Conservation (phyloP, 805 yeast species). For the Scheffersomyces amazonensis region DNA sequence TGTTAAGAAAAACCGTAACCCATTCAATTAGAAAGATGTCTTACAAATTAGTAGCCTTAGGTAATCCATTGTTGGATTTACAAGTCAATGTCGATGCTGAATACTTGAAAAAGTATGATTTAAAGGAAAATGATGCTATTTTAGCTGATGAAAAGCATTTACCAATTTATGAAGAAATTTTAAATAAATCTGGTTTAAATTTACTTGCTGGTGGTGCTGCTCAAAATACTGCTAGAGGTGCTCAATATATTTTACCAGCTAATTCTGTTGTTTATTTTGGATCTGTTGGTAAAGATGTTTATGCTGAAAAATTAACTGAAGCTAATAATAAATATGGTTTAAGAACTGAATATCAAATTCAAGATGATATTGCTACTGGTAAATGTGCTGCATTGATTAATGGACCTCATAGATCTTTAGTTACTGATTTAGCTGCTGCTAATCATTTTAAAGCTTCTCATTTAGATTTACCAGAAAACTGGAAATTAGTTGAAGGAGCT, state of each 20-base stretch:
- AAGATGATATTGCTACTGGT: constrained; percentile 79
- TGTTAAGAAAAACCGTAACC: constrained; percentile 1
- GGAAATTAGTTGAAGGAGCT: constrained; percentile 81
- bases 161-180: constrained; percentile 81
- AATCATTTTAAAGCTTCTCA: constrained; percentile 92
- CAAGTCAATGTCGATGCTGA: constrained; percentile 71
- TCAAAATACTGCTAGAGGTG: constrained; percentile 98
- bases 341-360: constrained; percentile 79
- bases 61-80: constrained; percentile 88
- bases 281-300: constrained; percentile 90
- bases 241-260: constrained; percentile 83
- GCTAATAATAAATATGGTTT: constrained; percentile 92
- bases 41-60: constrained; percentile 75
- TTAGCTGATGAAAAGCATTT: constrained; percentile 78
- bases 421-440: constrained; percentile 96
- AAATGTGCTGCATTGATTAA: constrained; percentile 96
- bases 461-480: constrained; percentile 83
- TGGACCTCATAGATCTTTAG: constrained; percentile 87
- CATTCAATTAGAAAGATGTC: constrained; percentile 40
- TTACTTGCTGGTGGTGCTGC: constrained; percentile 99
- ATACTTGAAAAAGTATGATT: constrained; percentile 73
- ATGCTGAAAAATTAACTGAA: constrained; percentile 71
- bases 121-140: constrained; percentile 93
- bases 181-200: constrained; percentile 57
- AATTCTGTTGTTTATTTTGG: constrained; percentile 91